These are phyloP conservation scores for Paramecium sexaurelia DNA, from an alignment of 73 alveolate genomes.

Conservation along the genomic window DNA sequence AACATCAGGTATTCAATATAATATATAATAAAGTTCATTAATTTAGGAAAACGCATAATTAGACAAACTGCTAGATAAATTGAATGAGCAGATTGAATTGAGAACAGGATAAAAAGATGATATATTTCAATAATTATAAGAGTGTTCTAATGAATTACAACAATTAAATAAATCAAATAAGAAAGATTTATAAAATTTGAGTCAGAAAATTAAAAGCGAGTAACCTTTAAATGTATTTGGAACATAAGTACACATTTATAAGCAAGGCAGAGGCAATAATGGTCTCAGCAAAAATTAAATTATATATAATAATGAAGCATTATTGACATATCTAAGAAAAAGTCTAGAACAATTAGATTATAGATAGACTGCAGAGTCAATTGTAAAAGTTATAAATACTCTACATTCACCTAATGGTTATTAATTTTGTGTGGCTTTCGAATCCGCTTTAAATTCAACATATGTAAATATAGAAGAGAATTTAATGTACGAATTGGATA, in stretches of 20 bases:
- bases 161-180: not conserved
- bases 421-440: not conserved
- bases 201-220: not conserved
- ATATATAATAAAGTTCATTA: not conserved
- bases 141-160: not conserved
- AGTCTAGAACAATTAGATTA: conserved; percentile 35
- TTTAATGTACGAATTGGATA: conserved; percentile 27
- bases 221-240: conserved; percentile 22
- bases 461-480: not conserved
- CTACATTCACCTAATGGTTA: not conserved
- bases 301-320: conserved; percentile 7
- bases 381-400: not conserved
- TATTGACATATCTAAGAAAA: not conserved
- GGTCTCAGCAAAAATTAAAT: not conserved
- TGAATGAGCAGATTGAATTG: not conserved
- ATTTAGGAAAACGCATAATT: not conserved
- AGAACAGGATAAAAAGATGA: not conserved
- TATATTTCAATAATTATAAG: not conserved
- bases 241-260: not conserved
- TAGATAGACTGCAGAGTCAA: conserved; percentile 48
- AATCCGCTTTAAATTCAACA: conserved; percentile 6
- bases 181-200: not conserved
- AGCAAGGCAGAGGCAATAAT: not conserved
- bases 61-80: not conserved
- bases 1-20: not conserved